Base-by-base conservation (phyloP, 148 eudicot species). In the Cornus kousa region DNA sequence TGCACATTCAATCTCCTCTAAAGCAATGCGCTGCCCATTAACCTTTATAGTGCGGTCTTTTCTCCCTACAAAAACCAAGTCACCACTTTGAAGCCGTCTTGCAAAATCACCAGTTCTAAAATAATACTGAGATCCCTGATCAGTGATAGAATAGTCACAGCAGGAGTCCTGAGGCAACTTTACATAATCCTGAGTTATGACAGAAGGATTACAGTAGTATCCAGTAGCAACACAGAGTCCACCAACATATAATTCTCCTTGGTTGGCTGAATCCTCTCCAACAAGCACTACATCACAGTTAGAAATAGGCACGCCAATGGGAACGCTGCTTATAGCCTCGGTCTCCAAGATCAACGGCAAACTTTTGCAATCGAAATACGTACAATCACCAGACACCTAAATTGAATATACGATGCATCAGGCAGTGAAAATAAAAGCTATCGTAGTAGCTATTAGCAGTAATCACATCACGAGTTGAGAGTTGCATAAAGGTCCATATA, bases 71-170 rank as follows among this genome's bases (percentile, higher is more conserved):
- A 89, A 93, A 74, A 91, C 83, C 53, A 93, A 86, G 86, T 89
- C 91, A 82, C 97, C 94, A 78, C 85, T 81, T 74, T 86, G 82
- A 75, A 93, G 93, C 82, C 72, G 85, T 78, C 87, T 88, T 5
- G 87, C 97, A 85, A 90, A 89, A 82, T 95, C 98, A 76, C 98
- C 98, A 23, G 93, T 93, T 89, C 75, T 89, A 82, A 87, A 91
- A 82, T 90, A 89, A 71, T 73, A 22, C 20, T 75, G 79, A 76
- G 40, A 69, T 77, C 80, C 82, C 43, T 62, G 17, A 33, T 79
- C 83, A 78, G 67, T 50, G 39, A 14, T 62, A 19, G 88, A 78
- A 75, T 62, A 50, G 68, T 69, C 19, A 79, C 69, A 62, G 67
- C 67, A 75, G 76, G 79, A 83, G 35, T 75, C 85, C 79, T 79